Base-by-base conservation (phyloP, 495 filamentous ascomycete species). In the Parathielavia hyrcaniae region DNA sequence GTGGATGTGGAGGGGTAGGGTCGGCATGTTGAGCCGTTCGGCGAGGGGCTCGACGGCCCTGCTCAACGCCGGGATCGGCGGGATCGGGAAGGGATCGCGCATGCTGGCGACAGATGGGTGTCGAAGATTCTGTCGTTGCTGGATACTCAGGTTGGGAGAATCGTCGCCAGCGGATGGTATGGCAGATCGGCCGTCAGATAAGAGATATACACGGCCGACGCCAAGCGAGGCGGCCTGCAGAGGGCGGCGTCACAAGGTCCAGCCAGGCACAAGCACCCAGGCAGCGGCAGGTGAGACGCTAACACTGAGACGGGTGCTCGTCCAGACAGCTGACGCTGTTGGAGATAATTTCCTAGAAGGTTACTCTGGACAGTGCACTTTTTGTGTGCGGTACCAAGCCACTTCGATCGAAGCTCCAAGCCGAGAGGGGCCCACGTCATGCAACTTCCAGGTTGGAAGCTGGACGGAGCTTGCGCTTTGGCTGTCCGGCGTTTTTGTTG, bases 1-100 rank as follows among this genome's bases (percentile, higher is more conserved):
- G 75, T 99, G 93, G 71, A 90, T 77, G 73, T 99, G 93, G 22
- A 91, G 78, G 3, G 87, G 81, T 41, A 97, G 81, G 13, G 87
- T 86, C 8, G 83, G 77, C 39, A 97, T 78, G 48, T 70, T 69
- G 62, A 88, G 66, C 34, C 67, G 74, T 60, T 83, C 76, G 36
- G 85, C 81, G 69, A 80, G 75, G 23, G 84, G 84, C 66, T 81
- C 67, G 57, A 83, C 66, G 52, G 77, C 72, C 60, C 71, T 69
- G 63, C 70, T 73, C 45, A 86, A 77, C 61, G 74, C 74, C 34
- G 77, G 77, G 20, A 79, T 70, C 32, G 83, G 73, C 50, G 81
- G 70, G 66, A 85, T 67, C 48, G 85, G 82, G 71, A 91, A 87
- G 13, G 85, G 84, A 65, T 91, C 88, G 71, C 78, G 81, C 83